Conservation (phyloP, 805 yeast species). For the Barnettozyma wickerhamii region DNA sequence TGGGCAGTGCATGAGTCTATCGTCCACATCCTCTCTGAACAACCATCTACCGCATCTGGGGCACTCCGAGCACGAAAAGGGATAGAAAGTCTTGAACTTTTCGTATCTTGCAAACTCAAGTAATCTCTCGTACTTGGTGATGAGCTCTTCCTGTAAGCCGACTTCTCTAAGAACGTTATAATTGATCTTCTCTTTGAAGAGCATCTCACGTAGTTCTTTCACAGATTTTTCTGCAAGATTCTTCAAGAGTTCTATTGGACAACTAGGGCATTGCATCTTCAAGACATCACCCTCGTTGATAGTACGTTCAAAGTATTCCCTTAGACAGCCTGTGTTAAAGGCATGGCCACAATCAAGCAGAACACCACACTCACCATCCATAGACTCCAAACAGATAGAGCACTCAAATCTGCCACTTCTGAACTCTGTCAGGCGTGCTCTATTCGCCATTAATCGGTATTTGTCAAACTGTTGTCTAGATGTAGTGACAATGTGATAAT, state of each 20-base stretch:
- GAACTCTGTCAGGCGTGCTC: conserved; percentile 27
- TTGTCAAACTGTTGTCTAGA: conserved; percentile 1
- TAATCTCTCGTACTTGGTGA: conserved; percentile 35
- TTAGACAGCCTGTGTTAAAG: conserved; percentile 44
- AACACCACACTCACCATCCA: conserved; percentile 40
- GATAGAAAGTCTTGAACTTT: conserved; percentile 39
- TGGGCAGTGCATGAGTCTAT: conserved; percentile 44
- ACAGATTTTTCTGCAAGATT: conserved; percentile 23
- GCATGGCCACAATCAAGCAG: conserved; percentile 42
- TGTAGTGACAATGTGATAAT: conserved; percentile 8
- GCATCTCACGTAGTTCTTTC: conserved; percentile 28
- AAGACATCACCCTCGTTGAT: conserved; percentile 46
- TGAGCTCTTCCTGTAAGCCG: conserved; percentile 26
- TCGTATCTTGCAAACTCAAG: conserved; percentile 38
- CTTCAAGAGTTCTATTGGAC: conserved; percentile 24
- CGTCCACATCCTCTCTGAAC: conserved; percentile 42
- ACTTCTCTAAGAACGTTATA: conserved; percentile 31
- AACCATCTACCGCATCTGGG: conserved; percentile 49
- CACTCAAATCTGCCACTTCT: conserved; percentile 40
- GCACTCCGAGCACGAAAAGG: conserved; percentile 46
- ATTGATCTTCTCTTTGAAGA: conserved; percentile 41
- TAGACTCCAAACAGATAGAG: conserved; percentile 50
- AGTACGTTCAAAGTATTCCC: conserved; percentile 35
- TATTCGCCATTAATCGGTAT: conserved; percentile 22
- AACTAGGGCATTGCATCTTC: conserved; percentile 55